Evolutionary conservation across 2,329 filamentous ascomycete genomes (phyloP).

Genomic region (Pestalotiopsis sp.): DNA sequence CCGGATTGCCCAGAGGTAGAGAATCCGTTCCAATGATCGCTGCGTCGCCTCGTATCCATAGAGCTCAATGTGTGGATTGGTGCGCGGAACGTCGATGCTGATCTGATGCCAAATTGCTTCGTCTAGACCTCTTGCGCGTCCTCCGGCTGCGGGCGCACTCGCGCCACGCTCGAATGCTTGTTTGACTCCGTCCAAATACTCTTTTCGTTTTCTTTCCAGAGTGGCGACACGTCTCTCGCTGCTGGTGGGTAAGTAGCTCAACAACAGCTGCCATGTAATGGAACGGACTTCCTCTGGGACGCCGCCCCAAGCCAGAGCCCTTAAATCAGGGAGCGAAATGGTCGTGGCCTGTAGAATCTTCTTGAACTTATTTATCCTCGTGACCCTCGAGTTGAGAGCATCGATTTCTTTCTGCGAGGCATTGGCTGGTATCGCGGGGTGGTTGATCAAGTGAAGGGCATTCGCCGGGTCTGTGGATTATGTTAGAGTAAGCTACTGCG

Average conservation of each 20-base stretch:
- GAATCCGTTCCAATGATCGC: slow-evolving; percentile 86
- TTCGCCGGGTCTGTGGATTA: slow-evolving; percentile 75
- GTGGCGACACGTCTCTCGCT: slow-evolving; percentile 89
- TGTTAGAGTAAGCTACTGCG: neutral
- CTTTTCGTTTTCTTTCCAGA: slow-evolving; percentile 90
- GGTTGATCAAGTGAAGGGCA: slow-evolving; percentile 89
- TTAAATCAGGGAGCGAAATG: slow-evolving; percentile 81
- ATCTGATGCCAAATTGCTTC: slow-evolving; percentile 99
- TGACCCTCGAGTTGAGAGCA: slow-evolving; percentile 82
- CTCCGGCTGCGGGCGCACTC: slow-evolving; percentile 39
- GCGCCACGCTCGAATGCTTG: slow-evolving; percentile 72
- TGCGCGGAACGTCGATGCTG: slow-evolving; percentile 95
- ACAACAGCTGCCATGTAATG: slow-evolving; percentile 97
- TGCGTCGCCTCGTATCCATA: slow-evolving; percentile 98
- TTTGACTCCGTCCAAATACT: slow-evolving; percentile 90
- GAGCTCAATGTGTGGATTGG: slow-evolving; percentile 92
- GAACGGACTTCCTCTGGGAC: slow-evolving; percentile 93
- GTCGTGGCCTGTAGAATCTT: slow-evolving; percentile 90
- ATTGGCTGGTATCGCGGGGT: slow-evolving; percentile 73
- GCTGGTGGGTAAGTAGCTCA: slow-evolving; percentile 96
- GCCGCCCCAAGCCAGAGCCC: slow-evolving; percentile 89
- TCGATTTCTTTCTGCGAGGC: slow-evolving; percentile 84
- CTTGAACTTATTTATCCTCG: slow-evolving; percentile 98
- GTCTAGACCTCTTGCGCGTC: slow-evolving; percentile 72
- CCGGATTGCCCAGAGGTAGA: slow-evolving; percentile 97